These are phyloP conservation scores for Xanthoceras sorbifolium DNA, from an alignment of 345 rosid genomes.

Conservation along the genomic window DNA sequence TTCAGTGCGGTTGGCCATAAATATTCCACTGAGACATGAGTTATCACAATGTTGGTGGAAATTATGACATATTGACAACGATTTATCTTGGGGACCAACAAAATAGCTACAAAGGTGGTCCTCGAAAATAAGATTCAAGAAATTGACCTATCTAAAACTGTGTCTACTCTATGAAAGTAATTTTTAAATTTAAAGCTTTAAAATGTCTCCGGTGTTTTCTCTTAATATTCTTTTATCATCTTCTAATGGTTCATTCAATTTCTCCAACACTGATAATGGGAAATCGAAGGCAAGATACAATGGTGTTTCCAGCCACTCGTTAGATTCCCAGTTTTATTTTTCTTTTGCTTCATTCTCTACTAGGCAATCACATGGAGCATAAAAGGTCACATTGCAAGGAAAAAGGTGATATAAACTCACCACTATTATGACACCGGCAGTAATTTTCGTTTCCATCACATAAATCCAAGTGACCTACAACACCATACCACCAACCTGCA, in stretches of 20 bases:
- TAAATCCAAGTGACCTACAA: constrained; percentile 82
- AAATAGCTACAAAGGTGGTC: constrained; percentile 37
- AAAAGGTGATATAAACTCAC: constrained; percentile 42
- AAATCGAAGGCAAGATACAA: constrained; percentile 25
- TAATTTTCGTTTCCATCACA: constrained; percentile 71
- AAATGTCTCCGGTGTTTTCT: background rate
- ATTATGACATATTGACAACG: constrained; percentile 52
- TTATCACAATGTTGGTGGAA: constrained; percentile 66
- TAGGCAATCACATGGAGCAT: constrained; percentile 14
- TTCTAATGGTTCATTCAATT: background rate
- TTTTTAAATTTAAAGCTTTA: constrained; percentile 13
- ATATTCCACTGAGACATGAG: constrained; percentile 56
- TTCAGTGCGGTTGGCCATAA: constrained; percentile 52
- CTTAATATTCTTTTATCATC: background rate
- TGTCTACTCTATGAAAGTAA: constrained; percentile 29
- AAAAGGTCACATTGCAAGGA: constrained; percentile 16
- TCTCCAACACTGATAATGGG: background rate
- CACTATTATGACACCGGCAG: constrained; percentile 64
- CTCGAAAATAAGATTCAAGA: constrained; percentile 32
- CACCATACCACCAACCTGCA: constrained; percentile 98
- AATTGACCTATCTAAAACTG: constrained; percentile 26
- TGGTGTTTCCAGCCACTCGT: constrained; percentile 18
- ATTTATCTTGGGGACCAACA: constrained; percentile 60
- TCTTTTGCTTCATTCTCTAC: constrained; percentile 15
- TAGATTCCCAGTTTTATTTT: constrained; percentile 15